A percentile compares a stretch with the other conserved stretches of the same genome.
Conservation (phyloP, 2,329 filamentous ascomycete genomes). For the Botrytis byssoidea region DNA sequence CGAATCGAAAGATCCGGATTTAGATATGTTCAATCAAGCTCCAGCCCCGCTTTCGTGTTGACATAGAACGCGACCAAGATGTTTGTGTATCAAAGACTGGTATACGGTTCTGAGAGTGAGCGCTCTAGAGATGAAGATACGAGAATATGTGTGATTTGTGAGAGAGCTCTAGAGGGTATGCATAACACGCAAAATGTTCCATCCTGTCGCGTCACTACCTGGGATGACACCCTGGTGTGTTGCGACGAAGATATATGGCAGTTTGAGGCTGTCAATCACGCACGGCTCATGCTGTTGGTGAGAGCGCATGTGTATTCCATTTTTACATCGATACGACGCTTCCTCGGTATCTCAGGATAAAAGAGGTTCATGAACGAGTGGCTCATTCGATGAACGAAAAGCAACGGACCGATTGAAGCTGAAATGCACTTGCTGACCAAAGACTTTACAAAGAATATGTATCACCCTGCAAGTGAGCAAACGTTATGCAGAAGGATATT, state of each 20-base stretch:
- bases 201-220: background rate
- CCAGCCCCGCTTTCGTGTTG: background rate
- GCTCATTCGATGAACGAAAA: background rate
- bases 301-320: background rate
- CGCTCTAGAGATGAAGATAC: background rate
- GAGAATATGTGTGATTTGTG: background rate
- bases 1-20: background rate
- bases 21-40: background rate
- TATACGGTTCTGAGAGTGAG: background rate
- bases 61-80: background rate
- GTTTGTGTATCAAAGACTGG: background rate
- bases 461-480: background rate
- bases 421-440: slow-evolving; percentile 9
- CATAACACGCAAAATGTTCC: background rate
- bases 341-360: background rate
- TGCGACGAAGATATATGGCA: background rate
- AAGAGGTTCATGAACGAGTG: background rate
- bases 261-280: too few species aligned
- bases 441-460: background rate
- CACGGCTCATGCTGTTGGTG: background rate
- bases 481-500: background rate
- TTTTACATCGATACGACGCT: background rate
- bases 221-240: background rate
- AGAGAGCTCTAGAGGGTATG: background rate
- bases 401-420: background rate